Evolutionary conservation across 306 rosid species (phyloP), one percentile per base, ranked within the genome.

Genomic region (Vigna unguiculata): DNA sequence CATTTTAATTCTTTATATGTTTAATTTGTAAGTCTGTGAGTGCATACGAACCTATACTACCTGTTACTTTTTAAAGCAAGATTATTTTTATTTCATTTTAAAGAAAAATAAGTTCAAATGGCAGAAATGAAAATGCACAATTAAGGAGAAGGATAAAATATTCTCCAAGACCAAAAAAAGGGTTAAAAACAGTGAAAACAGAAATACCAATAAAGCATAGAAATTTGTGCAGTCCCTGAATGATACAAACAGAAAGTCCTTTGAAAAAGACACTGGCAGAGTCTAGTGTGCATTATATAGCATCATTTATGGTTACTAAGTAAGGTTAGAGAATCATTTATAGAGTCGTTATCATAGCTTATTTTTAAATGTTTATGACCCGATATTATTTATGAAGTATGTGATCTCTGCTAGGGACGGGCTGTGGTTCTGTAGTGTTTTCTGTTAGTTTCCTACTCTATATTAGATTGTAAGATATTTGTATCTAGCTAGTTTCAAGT

Each of bases 131-230:
- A 43, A 52, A 52, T 52, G 17, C 13, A 71, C 30, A 51, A 49
- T n/a, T 9, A 47, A 51, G 12, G 60, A n/a, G 75, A 70, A 70
- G 48, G 20, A 32, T 30, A 70, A n/a, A 14, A 14, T 54, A 71
- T 71, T 24, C 8, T 52, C 32, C 38, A 15, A 54, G 51, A 21
- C 60, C n/a, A n/a, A 43, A 4, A 10, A 43, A 12, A 43, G 12
- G 47, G 4, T 43, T 10, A 2, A 43, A 43, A 43, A 43, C 16
- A 43, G 3, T 1, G 48, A 43, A 43, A 43, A 43, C 11, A 2
- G 12, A 40, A 41, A 43, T 3, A 43, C 3, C 16, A 43, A 43
- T 11, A 43, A 12, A 43, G 48, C 48, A 43, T 43, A n/a, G 15
- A 43, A 43, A 43, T 12, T 2, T 3, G 48, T 43, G 48, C 15